A percentile compares a stretch with the other conserved stretches of the same genome.
Conservation (phyloP, 345 rosid species). For the Murraya koenigii region DNA sequence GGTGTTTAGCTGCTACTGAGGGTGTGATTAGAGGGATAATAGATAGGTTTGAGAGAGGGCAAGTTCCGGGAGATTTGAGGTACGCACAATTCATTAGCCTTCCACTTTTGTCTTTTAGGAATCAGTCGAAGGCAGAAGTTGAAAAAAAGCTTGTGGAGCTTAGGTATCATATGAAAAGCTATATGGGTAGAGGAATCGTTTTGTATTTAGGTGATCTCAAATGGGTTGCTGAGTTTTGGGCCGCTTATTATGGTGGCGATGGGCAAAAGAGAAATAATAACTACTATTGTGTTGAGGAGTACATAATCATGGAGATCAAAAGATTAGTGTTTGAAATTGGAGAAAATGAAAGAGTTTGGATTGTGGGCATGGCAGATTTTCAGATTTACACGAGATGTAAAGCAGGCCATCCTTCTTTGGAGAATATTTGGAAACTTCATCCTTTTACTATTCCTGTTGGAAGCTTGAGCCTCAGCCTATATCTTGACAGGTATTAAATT, state of each 20-base stretch:
- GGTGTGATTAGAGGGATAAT: constrained; percentile 44
- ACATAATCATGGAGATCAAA: constrained; percentile 53
- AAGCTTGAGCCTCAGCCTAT: constrained; percentile 58
- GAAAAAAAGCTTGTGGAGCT: constrained; percentile 57
- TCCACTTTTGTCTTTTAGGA: constrained; percentile 49
- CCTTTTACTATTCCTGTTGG: constrained; percentile 52
- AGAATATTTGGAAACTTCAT: constrained; percentile 54
- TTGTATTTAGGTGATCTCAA: constrained; percentile 65
- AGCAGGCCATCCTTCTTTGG: constrained; percentile 61
- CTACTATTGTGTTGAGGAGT: constrained; percentile 42
- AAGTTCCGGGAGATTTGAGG: constrained; percentile 42
- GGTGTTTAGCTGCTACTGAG: constrained; percentile 39
- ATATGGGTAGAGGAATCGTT: constrained; percentile 41
- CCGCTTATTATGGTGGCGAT: constrained; percentile 25
- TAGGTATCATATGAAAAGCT: constrained; percentile 45
- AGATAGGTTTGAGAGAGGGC: constrained; percentile 53
- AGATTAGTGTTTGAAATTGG: constrained; percentile 39
- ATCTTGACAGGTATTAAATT: constrained; percentile 42
- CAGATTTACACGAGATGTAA: constrained; percentile 57
- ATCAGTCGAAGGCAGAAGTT: constrained; percentile 47
- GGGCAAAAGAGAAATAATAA: constrained; percentile 39
- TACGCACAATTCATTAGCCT: constrained; percentile 45
- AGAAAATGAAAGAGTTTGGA: constrained; percentile 44
- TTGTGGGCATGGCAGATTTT: constrained; percentile 52
- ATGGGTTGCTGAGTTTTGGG: constrained; percentile 59